Percentiles rank a stretch among this genome's conserved stretches.
Conservation (phyloP, 805 yeast genomes). For the Metschnikowia borealis region DNA sequence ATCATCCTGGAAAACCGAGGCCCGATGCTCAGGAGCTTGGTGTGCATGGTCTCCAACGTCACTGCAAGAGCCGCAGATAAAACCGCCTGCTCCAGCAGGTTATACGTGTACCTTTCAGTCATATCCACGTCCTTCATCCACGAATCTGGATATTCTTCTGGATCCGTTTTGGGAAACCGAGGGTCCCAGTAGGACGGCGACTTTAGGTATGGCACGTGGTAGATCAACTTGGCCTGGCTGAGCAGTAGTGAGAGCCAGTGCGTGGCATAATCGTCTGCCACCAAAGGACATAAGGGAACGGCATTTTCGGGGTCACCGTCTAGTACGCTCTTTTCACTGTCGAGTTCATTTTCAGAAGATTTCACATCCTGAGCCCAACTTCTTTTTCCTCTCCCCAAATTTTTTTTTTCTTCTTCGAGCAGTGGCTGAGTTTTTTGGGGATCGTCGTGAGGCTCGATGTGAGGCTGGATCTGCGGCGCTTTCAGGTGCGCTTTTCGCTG, state of each 20-base stretch:
- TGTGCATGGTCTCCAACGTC: constrained; percentile 4
- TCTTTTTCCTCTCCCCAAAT: not conserved
- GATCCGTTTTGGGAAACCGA: constrained; percentile 30
- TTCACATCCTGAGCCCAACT: not conserved
- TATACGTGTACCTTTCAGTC: constrained; percentile 47
- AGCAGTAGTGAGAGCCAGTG: constrained; percentile 40
- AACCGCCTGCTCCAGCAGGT: constrained; percentile 29
- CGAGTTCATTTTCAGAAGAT: not conserved
- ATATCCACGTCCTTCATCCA: constrained; percentile 50
- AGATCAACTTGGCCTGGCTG: constrained; percentile 25
- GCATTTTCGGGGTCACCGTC: not conserved
- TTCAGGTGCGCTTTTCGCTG: not conserved
- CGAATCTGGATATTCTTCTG: constrained; percentile 25
- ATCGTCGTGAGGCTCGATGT: not conserved
- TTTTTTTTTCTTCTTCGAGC: not conserved
- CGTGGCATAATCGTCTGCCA: constrained; percentile 51
- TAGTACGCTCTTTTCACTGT: too few species aligned
- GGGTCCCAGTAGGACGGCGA: constrained; percentile 44
- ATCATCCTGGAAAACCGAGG: constrained; percentile 1
- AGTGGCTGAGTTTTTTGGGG: not conserved
- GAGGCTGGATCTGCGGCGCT: not conserved
- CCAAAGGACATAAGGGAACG: constrained; percentile 50
- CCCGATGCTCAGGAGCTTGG: constrained; percentile 1
- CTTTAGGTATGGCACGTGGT: constrained; percentile 55
- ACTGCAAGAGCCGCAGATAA: constrained; percentile 7